These are phyloP conservation scores for Alternaria panax DNA, from an alignment of 2,329 filamentous ascomycete genomes.

Conservation along the genomic window DNA sequence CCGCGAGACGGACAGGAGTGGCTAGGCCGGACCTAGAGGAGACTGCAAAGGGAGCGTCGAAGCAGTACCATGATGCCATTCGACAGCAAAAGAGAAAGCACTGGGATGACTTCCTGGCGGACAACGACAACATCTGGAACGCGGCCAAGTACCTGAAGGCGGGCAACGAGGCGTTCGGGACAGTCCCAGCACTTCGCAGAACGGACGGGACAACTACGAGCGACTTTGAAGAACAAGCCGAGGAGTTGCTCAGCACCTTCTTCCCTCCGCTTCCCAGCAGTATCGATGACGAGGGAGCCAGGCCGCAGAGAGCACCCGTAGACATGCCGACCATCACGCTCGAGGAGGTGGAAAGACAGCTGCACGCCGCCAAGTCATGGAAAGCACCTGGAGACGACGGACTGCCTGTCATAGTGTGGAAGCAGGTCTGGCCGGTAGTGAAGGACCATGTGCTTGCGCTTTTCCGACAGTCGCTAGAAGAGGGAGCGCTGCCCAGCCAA, in stretches of 20 bases:
- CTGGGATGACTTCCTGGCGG: constrained; percentile 15
- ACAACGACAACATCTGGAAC: constrained; percentile 18
- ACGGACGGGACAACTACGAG: constrained; percentile 13
- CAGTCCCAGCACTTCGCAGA: constrained; percentile 13
- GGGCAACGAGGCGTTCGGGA: constrained; percentile 18
- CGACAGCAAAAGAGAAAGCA: constrained; percentile 19
- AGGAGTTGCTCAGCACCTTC: constrained; percentile 13
- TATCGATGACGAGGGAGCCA: constrained; percentile 13
- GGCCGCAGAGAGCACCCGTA: constrained; percentile 11
- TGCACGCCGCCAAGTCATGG: constrained; percentile 16
- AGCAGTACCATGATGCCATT: constrained; percentile 20
- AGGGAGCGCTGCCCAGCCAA: constrained; percentile 16
- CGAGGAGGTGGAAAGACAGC: constrained; percentile 14
- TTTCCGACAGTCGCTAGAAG: constrained; percentile 19
- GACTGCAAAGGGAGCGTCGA: constrained; percentile 11
- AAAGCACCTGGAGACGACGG: constrained; percentile 18
- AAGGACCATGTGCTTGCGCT: constrained; percentile 21
- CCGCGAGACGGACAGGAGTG: constrained; percentile 5
- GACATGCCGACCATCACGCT: constrained; percentile 12
- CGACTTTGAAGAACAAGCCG: constrained; percentile 10
- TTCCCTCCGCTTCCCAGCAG: constrained; percentile 13
- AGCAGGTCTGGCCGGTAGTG: constrained; percentile 20
- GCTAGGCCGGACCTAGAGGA: constrained; percentile 13
- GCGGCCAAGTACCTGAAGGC: constrained; percentile 16
- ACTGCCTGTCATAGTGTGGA: constrained; percentile 16